A percentile compares a stretch with the other conserved stretches of the same genome.
phyloP scores from a whole-genome alignment of 2,329 filamentous ascomycete genomes.

The Lasiodiplodia theobromae region DNA sequence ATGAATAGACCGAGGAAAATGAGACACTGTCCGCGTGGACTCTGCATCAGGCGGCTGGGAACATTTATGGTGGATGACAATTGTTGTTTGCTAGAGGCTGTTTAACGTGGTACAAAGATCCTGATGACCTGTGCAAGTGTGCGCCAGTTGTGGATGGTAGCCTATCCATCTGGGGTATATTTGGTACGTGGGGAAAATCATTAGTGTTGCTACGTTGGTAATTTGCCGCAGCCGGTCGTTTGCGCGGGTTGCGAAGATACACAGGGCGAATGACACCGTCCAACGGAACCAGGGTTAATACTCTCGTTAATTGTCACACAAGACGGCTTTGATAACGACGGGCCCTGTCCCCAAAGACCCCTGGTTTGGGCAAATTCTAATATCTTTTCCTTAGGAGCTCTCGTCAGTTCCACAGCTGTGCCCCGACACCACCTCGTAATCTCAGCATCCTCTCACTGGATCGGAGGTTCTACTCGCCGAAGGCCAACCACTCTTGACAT shows the following conservation, averaged over 20 bases:
- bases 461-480: constrained; percentile 20
- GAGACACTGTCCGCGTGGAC: not conserved
- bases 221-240: not conserved
- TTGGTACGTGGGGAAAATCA: not conserved
- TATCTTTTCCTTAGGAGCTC: not conserved
- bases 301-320: not conserved
- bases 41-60: not conserved
- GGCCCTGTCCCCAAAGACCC: not conserved
- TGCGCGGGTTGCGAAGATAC: constrained; percentile 15
- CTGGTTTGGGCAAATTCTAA: not conserved
- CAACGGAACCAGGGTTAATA: constrained; percentile 2
- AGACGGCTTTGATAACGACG: not conserved
- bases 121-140: not conserved
- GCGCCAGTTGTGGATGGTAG: not conserved
- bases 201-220: not conserved
- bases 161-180: not conserved
- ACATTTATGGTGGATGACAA: not conserved
- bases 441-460: not conserved
- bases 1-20: not conserved
- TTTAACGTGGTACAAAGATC: constrained; percentile 1
- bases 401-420: not conserved
- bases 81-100: constrained; percentile 8
- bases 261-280: not conserved
- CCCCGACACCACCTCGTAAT: not conserved
- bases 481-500: constrained; percentile 28